phyloP scores from a whole-genome alignment of 352 stramenopile genomes.

The Globisporangium paroecandrum region DNA sequence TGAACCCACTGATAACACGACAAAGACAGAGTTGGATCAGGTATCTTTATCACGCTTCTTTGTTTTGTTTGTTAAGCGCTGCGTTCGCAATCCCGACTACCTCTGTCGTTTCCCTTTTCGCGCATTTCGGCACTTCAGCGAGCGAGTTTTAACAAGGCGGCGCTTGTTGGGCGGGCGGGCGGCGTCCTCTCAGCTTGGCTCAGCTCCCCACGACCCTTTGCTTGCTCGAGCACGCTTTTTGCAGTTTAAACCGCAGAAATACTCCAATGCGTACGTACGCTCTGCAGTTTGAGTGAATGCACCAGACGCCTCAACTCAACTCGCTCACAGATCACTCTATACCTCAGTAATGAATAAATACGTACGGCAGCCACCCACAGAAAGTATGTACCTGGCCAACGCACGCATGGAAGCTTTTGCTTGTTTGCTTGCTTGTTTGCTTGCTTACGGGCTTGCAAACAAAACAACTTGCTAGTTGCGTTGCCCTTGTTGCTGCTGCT shows the following conservation, averaged over 20 bases:
- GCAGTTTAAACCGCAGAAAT: not conserved
- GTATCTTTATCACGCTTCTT: not conserved
- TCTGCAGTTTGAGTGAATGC: not conserved
- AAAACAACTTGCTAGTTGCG: too few species aligned
- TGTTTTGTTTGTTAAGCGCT: not conserved
- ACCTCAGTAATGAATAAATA: not conserved
- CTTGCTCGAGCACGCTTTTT: not conserved
- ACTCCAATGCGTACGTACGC: not conserved
- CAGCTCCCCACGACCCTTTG: not conserved
- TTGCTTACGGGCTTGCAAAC: not conserved
- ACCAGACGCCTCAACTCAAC: not conserved
- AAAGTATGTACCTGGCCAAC: not conserved
- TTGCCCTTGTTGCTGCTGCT: too few species aligned
- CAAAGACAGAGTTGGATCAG: not conserved
- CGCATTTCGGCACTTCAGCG: not conserved
- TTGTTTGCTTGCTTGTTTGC: not conserved
- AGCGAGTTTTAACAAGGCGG: not conserved
- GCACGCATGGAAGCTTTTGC: constrained; percentile 5
- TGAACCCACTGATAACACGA: not conserved
- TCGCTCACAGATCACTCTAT: not conserved
- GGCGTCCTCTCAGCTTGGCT: not conserved
- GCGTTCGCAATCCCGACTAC: not conserved
- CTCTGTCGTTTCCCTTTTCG: not conserved
- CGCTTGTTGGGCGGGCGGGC: too few species aligned
- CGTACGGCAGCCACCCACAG: not conserved